These are phyloP conservation scores for Podospora appendiculata DNA, from an alignment of 495 filamentous ascomycete genomes.

Conservation along the genomic window DNA sequence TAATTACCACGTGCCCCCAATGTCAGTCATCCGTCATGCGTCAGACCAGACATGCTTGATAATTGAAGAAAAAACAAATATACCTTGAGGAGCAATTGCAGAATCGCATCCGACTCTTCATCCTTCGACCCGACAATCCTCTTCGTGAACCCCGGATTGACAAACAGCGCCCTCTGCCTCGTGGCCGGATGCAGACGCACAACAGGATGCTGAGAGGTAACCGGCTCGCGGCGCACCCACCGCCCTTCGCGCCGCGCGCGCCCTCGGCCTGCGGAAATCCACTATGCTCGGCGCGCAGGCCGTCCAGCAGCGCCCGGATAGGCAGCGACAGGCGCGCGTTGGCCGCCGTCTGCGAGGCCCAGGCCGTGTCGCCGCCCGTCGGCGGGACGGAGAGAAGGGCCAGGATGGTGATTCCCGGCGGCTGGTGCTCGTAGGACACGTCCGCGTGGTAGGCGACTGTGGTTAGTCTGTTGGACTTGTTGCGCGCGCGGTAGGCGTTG, in stretches of 20 bases:
- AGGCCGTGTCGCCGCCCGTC: constrained; percentile 70
- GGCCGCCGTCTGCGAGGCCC: constrained; percentile 66
- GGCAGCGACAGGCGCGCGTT: constrained; percentile 60
- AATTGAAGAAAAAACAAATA: neutral
- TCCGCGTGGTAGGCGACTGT: constrained; percentile 33
- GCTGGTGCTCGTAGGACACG: constrained; percentile 68
- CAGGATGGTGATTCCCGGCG: constrained; percentile 68
- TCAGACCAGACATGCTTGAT: neutral
- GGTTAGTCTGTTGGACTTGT: constrained; percentile 40
- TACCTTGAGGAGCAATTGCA: constrained; percentile 48
- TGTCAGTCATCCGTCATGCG: neutral
- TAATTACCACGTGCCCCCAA: constrained; percentile 12
- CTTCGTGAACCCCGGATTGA: constrained; percentile 76
- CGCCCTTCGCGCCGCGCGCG: constrained; percentile 48
- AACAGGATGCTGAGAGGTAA: constrained; percentile 61
- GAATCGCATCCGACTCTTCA: constrained; percentile 59
- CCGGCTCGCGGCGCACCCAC: constrained; percentile 57
- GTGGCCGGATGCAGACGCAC: constrained; percentile 69
- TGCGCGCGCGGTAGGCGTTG: constrained; percentile 35
- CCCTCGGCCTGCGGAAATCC: constrained; percentile 64
- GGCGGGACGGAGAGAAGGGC: constrained; percentile 62
- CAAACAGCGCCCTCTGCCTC: constrained; percentile 70
- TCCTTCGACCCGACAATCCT: constrained; percentile 66
- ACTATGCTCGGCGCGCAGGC: constrained; percentile 63
- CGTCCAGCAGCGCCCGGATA: constrained; percentile 66